Percentiles rank a stretch among this genome's conserved stretches.
Conservation (phyloP, 2,329 filamentous ascomycete genomes). For the Aspergillus oerlinghausenensis region DNA sequence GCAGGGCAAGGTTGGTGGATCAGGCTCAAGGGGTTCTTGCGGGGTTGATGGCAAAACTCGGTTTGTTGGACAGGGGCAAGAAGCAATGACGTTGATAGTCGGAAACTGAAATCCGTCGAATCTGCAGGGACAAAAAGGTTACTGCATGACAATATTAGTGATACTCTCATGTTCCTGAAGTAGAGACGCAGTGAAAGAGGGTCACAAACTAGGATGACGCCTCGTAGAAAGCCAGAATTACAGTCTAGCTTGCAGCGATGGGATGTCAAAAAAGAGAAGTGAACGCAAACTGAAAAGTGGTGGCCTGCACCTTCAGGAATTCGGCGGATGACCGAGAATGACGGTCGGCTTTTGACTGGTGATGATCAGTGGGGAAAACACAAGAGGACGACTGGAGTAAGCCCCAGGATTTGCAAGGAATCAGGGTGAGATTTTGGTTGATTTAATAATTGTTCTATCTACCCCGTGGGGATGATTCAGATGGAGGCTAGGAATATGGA, state of each 20-base stretch:
- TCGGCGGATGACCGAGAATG: constrained; percentile 1
- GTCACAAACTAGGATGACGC: neutral
- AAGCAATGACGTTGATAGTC: constrained; percentile 8
- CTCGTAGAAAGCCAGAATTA: neutral
- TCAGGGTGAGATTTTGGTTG: constrained; percentile 5
- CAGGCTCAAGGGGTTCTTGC: neutral
- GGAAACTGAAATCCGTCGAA: constrained; percentile 13
- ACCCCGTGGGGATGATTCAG: constrained; percentile 11
- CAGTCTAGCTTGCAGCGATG: neutral
- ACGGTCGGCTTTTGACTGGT: constrained; percentile 13
- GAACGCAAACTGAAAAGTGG: neutral
- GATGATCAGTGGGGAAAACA: constrained; percentile 9
- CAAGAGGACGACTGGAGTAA: constrained; percentile 7
- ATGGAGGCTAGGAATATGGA: neutral
- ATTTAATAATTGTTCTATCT: constrained; percentile 4
- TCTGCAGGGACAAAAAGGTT: neutral
- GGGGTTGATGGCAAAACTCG: constrained; percentile 1
- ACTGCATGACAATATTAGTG: neutral
- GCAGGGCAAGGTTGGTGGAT: neutral
- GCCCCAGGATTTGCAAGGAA: constrained; percentile 5
- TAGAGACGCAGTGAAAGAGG: neutral
- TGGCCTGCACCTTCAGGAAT: neutral
- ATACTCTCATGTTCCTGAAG: neutral
- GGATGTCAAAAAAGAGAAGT: neutral
- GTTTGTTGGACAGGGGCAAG: neutral